Base-by-base conservation (phyloP, 2,329 filamentous ascomycete genomes). In the Trichoderma brevicompactum region DNA sequence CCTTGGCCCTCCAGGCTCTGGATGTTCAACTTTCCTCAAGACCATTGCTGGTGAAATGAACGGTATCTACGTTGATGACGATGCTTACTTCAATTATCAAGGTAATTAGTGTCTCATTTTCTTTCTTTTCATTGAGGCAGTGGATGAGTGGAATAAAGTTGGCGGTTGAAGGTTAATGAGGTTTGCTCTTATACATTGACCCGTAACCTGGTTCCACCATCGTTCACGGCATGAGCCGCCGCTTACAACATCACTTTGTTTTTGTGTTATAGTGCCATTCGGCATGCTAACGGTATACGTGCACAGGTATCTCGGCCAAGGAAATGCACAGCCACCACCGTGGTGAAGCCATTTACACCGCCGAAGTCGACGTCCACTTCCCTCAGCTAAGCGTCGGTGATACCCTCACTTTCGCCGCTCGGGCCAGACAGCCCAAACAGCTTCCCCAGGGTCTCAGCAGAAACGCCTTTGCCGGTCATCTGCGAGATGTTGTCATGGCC, bases 271-370 rank as follows among this genome's bases (percentile, higher is more conserved):
- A 23, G 6, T 61, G 48, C 4, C 36, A 19, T 44, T 52, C 32
- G 32, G 13, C 17, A 9, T 56, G 44, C 61, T 64, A 49, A 64
- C 17, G 43, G 8, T 56, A 5, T 34, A 48, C 65, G 64, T 70
- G 65, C 43, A 32, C 23, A 83, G 86, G 89, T 70, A 83, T 92
- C 72, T 80, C 85, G 2, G 84, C 91, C 64, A 79, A 91, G 72
- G 85, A 92, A 73, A 94, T 95, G 90, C 87, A 91, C 78, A 86
- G 85, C 10, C 82, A 85, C 68, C 93, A 94, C 79, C 88, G 91
- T 34, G 92, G 92, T 69, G 92, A 96, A 78, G 91, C 91, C 68
- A 94, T 95, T 75, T 95, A 95, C 78, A 94, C 91, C 0, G 91
- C 91, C 66, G 92, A 95, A 76, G 89, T 92, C 41, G 92, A 96